Conservation (phyloP, 352 stramenopile genomes). For the Phytopythium boreale region DNA sequence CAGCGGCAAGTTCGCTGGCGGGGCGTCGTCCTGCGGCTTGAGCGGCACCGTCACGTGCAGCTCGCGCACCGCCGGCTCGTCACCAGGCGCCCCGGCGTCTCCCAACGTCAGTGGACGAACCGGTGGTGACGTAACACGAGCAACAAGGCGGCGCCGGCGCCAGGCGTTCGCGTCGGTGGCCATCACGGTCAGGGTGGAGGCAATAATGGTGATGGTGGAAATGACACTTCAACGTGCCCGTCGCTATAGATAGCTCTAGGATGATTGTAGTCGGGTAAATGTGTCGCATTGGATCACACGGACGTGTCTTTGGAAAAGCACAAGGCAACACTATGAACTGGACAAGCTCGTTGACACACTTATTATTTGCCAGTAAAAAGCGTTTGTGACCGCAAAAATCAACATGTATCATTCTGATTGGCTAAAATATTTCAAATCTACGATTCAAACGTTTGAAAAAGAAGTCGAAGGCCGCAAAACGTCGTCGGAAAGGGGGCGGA, state of each 20-base stretch:
- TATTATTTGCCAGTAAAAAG: too few relatives aligned
- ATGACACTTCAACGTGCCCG: background rate
- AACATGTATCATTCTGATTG: too few relatives aligned
- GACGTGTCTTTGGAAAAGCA: too few relatives aligned
- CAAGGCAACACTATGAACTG: too few relatives aligned
- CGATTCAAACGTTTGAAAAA: constrained; percentile 38
- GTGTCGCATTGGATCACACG: background rate
- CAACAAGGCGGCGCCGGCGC: background rate
- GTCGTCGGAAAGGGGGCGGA: background rate
- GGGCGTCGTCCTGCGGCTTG: constrained; percentile 28
- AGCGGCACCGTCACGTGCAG: constrained; percentile 57
- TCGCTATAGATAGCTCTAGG: background rate
- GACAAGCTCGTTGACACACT: too few relatives aligned
- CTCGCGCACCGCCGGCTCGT: constrained; percentile 37
- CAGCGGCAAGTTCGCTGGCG: constrained; percentile 33
- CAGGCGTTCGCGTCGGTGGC: background rate
- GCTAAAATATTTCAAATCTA: too few relatives aligned
- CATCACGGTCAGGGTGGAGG: background rate
- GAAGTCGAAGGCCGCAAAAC: too few relatives aligned
- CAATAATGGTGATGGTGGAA: background rate
- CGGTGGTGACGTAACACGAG: background rate
- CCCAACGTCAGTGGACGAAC: background rate
- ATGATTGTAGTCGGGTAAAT: background rate
- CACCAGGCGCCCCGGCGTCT: background rate
- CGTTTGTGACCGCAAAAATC: too few relatives aligned